These are phyloP conservation scores for Talaromyces piceae DNA, from an alignment of 2,329 filamentous ascomycete species.

Conservation along the genomic window DNA sequence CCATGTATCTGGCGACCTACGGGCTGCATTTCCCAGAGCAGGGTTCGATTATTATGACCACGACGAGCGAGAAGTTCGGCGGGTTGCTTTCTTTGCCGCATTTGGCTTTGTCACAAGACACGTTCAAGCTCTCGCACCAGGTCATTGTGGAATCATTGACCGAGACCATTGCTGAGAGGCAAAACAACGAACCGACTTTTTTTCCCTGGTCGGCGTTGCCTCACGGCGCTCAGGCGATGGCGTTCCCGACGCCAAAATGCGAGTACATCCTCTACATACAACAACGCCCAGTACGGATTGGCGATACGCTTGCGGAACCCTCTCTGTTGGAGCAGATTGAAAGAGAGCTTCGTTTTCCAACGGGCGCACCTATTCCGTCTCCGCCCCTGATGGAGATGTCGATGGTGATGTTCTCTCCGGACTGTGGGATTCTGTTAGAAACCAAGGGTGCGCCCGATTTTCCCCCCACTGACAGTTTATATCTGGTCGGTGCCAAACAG, in stretches of 20 bases:
- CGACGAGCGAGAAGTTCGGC: slow-evolving; percentile 89
- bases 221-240: slow-evolving; percentile 44
- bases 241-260: slow-evolving; percentile 63
- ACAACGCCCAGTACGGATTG: slow-evolving; percentile 36
- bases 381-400: slow-evolving; percentile 51
- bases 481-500: slow-evolving; percentile 50
- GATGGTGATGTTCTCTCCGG: slow-evolving; percentile 56
- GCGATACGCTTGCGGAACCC: slow-evolving; percentile 22
- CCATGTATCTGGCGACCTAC: slow-evolving; percentile 71
- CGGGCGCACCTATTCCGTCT: slow-evolving; percentile 46
- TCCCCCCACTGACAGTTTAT: slow-evolving; percentile 43
- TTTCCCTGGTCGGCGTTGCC: slow-evolving; percentile 70
- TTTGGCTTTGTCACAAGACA: slow-evolving; percentile 55
- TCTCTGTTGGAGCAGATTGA: slow-evolving; percentile 47
- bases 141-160: slow-evolving; percentile 68
- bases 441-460: slow-evolving; percentile 53
- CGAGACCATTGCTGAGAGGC: slow-evolving; percentile 54
- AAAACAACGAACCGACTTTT: slow-evolving; percentile 51
- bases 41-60: slow-evolving; percentile 73
- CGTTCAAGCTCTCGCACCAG: slow-evolving; percentile 51
- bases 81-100: slow-evolving; percentile 87
- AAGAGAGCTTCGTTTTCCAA: slow-evolving; percentile 52
- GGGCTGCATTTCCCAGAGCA: slow-evolving; percentile 81
- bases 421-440: slow-evolving; percentile 59
- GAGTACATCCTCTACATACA: slow-evolving; percentile 86